phyloP scores from a whole-genome alignment of 495 filamentous ascomycete genomes.

The Tetracladium setigerum region DNA sequence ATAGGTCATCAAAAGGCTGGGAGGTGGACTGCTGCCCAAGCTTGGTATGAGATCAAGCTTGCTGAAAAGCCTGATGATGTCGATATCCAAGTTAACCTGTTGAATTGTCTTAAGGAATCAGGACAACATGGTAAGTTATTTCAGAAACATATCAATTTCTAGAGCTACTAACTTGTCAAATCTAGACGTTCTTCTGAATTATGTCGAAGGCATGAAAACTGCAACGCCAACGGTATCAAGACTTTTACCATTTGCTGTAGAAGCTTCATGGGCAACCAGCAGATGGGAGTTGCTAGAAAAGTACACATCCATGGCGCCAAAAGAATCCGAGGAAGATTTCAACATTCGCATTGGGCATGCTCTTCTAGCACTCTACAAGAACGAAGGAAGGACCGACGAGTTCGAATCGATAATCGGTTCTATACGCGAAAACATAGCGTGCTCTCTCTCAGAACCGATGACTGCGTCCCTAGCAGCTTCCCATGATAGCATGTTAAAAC shows the following conservation, averaged over 20 bases:
- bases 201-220: constrained; percentile 68
- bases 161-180: constrained; percentile 25
- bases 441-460: constrained; percentile 61
- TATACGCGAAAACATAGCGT: constrained; percentile 62
- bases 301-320: constrained; percentile 50
- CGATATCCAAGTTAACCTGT: constrained; percentile 71
- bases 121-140: constrained; percentile 60
- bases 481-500: constrained; percentile 71
- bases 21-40: constrained; percentile 96
- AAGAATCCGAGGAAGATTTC: constrained; percentile 60
- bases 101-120: constrained; percentile 86
- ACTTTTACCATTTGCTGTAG: constrained; percentile 72
- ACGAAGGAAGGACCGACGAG: constrained; percentile 29
- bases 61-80: constrained; percentile 68
- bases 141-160: neutral
- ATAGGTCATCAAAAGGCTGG: constrained; percentile 87
- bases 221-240: constrained; percentile 41
- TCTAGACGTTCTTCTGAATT: constrained; percentile 66
- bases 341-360: constrained; percentile 72
- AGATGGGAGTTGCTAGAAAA: constrained; percentile 69
- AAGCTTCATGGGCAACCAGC: constrained; percentile 84
- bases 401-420: constrained; percentile 54
- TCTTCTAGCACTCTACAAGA: constrained; percentile 54
- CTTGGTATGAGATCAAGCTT: constrained; percentile 90
- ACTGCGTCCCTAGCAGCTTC: constrained; percentile 74